phyloP scores from a whole-genome alignment of 2,329 filamentous ascomycete species.

The Phaeomoniella chlamydospora region DNA sequence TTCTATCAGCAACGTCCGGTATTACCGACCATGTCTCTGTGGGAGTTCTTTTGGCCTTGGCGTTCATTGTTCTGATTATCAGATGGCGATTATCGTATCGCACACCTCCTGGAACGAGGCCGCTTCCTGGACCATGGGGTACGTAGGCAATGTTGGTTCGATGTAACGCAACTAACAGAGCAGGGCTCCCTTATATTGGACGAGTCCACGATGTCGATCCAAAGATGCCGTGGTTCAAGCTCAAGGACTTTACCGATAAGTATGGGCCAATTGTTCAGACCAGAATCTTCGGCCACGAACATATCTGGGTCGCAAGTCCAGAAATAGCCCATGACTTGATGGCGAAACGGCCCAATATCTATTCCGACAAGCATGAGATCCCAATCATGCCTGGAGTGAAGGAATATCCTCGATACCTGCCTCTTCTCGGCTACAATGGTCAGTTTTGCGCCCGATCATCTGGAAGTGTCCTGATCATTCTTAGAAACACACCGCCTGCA shows the following conservation, averaged over 20 bases:
- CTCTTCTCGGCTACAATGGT: constrained; percentile 12
- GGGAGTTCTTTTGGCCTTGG: not conserved
- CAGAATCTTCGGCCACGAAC: constrained; percentile 14
- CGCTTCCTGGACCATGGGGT: constrained; percentile 1
- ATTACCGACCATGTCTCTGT: not conserved
- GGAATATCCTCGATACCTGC: constrained; percentile 13
- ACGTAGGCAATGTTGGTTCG: not conserved
- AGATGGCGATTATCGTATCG: not conserved
- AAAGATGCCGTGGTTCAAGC: constrained; percentile 13
- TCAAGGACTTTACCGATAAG: constrained; percentile 11
- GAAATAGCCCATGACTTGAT: constrained; percentile 13
- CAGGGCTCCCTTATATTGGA: constrained; percentile 10
- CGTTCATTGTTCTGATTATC: not conserved
- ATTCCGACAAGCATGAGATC: constrained; percentile 9
- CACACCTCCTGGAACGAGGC: not conserved
- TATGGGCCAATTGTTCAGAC: constrained; percentile 12
- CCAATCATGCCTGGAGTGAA: constrained; percentile 12
- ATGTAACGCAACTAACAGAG: not conserved
- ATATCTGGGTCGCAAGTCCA: constrained; percentile 12
- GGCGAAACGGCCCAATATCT: constrained; percentile 13
- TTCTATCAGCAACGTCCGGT: not conserved
- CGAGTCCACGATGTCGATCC: constrained; percentile 14
- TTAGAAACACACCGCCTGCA: constrained; percentile 7
- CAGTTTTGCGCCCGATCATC: constrained; percentile 1
- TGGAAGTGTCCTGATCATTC: not conserved